These are phyloP conservation scores for Xylariaceae sp. DNA, from an alignment of 2,329 filamentous ascomycete genomes.

Conservation along the genomic window DNA sequence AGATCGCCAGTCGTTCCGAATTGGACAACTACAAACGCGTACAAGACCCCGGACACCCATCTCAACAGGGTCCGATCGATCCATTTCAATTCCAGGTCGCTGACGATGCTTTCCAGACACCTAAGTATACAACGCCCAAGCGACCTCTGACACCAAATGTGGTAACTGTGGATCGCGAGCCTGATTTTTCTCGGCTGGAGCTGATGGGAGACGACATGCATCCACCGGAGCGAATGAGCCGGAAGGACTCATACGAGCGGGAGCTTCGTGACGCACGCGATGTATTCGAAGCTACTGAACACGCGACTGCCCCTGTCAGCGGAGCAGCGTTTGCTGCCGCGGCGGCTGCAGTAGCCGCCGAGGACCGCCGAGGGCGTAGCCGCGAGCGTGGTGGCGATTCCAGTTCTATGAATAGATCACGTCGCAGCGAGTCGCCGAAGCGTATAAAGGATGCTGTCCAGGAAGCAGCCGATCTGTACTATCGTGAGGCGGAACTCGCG, in stretches of 20 bases:
- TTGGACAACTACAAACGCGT: slow-evolving; percentile 34
- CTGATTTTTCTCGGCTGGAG: slow-evolving; percentile 46
- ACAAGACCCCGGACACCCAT: slow-evolving; percentile 29
- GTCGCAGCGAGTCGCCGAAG: slow-evolving; percentile 32
- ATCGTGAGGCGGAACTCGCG: slow-evolving; percentile 57
- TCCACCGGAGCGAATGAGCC: slow-evolving; percentile 47
- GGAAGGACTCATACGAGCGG: slow-evolving; percentile 54
- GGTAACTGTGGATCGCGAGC: slow-evolving; percentile 57
- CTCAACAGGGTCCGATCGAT: slow-evolving; percentile 46
- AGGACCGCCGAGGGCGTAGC: slow-evolving; percentile 38
- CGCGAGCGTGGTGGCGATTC: slow-evolving; percentile 38
- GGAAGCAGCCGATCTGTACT: slow-evolving; percentile 60
- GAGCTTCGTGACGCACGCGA: slow-evolving; percentile 49
- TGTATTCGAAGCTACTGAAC: slow-evolving; percentile 49
- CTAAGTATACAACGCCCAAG: slow-evolving; percentile 42
- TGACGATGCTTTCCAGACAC: slow-evolving; percentile 54
- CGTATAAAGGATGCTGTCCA: slow-evolving; percentile 50
- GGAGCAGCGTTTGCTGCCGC: slow-evolving; percentile 52
- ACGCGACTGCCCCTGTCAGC: slow-evolving; percentile 52
- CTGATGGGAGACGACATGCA: slow-evolving; percentile 30
- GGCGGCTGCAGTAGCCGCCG: slow-evolving; percentile 45
- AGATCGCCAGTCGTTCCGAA: slow-evolving; percentile 21
- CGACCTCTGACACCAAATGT: slow-evolving; percentile 53
- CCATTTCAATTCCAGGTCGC: slow-evolving; percentile 62
- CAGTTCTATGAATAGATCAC: slow-evolving; percentile 41